These are phyloP conservation scores for Heritiera fomes DNA, from an alignment of 345 rosid genomes.

Conservation along the genomic window DNA sequence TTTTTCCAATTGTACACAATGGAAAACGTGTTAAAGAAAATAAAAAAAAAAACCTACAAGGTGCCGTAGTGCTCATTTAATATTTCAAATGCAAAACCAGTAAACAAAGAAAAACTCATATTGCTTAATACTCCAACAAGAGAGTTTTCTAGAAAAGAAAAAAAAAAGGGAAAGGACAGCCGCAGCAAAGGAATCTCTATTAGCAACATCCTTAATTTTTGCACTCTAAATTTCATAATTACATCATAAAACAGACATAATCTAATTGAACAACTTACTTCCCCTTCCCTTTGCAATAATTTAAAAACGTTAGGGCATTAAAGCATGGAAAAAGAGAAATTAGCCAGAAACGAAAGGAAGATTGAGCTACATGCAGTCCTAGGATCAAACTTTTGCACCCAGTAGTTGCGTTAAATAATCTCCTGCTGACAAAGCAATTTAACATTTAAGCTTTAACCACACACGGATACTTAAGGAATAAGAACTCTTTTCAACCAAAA, in stretches of 20 bases:
- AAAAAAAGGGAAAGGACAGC: neutral
- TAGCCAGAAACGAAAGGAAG: neutral
- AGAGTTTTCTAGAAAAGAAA: neutral
- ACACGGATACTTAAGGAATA: neutral
- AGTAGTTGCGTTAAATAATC: neutral
- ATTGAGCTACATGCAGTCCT: neutral
- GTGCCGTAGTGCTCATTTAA: too few relatives aligned
- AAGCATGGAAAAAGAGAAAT: neutral
- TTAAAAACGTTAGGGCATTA: neutral
- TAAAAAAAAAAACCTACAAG: too few relatives aligned
- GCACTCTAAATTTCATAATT: neutral
- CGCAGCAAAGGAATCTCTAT: neutral
- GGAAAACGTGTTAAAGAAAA: too few relatives aligned
- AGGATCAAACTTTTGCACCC: neutral
- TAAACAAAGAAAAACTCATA: neutral
- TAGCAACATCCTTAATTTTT: neutral
- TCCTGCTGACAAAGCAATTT: neutral
- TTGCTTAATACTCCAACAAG: too few relatives aligned
- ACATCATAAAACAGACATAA: neutral
- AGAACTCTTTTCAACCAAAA: neutral
- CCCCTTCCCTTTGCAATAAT: neutral
- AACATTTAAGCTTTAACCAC: neutral
- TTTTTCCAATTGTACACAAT: too few relatives aligned
- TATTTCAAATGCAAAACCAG: too few relatives aligned
- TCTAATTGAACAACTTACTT: neutral